Percentiles rank a stretch among this genome's conserved stretches.
phyloP scores from a whole-genome alignment of 164 flowering plant species.

The Macadamia integrifolia region DNA sequence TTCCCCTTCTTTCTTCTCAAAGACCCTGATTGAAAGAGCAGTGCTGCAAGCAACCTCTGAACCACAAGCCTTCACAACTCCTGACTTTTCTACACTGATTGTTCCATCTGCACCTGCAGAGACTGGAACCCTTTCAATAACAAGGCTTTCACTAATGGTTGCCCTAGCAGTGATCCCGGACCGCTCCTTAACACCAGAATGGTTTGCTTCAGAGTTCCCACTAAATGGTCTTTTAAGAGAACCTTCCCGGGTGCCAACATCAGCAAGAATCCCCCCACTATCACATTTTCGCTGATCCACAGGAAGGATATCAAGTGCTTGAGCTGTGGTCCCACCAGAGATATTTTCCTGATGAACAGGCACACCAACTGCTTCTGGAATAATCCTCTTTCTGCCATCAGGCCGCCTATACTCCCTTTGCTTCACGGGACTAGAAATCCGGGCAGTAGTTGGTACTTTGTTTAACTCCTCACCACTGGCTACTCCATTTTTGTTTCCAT shows the following conservation, averaged over 20 bases:
- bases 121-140: conserved; percentile 74
- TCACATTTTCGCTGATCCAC: conserved; percentile 39
- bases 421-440: conserved; percentile 82
- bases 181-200: conserved; percentile 41
- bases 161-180: conserved; percentile 76
- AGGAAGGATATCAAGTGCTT: conserved; percentile 38
- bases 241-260: conserved; percentile 34
- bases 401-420: conserved; percentile 96
- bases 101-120: conserved; percentile 46
- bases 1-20: conserved; percentile 65
- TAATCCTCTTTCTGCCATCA: conserved; percentile 96
- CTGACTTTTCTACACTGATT: conserved; percentile 46
- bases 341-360: conserved; percentile 54
- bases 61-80: conserved; percentile 30
- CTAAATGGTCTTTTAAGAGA: conserved; percentile 38
- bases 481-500: conserved; percentile 44
- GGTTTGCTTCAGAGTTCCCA: conserved; percentile 32
- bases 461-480: conserved; percentile 40
- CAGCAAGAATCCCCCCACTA: conserved; percentile 28
- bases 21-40: conserved; percentile 63
- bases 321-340: conserved; percentile 31
- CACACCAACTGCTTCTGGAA: conserved; percentile 93
- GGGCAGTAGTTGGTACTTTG: conserved; percentile 37
- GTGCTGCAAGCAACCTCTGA: conserved; percentile 23
- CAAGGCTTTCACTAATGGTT: conserved; percentile 66